Conservation (phyloP, 345 rosid genomes). For the Triadica sebifera region DNA sequence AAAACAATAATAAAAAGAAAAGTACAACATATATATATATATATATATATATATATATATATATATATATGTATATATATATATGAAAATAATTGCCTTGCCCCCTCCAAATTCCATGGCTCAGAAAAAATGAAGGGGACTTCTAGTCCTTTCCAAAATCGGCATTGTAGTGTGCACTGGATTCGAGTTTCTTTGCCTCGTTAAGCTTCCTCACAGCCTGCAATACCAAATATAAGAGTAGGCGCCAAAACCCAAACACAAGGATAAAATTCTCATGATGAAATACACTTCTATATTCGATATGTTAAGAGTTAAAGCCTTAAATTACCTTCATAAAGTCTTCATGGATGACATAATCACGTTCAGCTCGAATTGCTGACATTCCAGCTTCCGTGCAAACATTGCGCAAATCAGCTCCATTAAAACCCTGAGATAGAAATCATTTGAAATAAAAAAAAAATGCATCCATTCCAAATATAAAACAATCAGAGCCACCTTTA, state of each 20-base stretch:
- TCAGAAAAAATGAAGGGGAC: neutral
- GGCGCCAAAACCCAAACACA: neutral
- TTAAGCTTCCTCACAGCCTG: conserved; percentile 92
- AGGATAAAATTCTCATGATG: neutral
- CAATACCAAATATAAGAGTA: neutral
- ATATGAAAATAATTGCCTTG: too few relatives aligned
- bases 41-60: too few relatives aligned
- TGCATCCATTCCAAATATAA: neutral
- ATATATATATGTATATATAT: too few relatives aligned
- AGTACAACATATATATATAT: too few relatives aligned
- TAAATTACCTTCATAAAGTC: conserved; percentile 91
- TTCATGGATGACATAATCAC: conserved; percentile 95
- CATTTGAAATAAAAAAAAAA: neutral
- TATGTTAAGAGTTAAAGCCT: neutral
- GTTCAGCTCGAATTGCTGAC: conserved; percentile 95
- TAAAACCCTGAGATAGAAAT: conserved; percentile 63
- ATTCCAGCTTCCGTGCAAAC: conserved; percentile 98
- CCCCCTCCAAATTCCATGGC: conserved; percentile 24
- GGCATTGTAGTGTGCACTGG: conserved; percentile 76
- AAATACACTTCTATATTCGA: too few relatives aligned
- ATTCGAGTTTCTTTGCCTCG: conserved; percentile 97
- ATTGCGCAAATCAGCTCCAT: conserved; percentile 95
- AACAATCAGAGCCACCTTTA: neutral
- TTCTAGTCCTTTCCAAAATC: conserved; percentile 86
- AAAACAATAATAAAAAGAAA: too few relatives aligned